Base-by-base conservation (phyloP, 164 flowering plant species). In the Paratinospora sagittata region DNA sequence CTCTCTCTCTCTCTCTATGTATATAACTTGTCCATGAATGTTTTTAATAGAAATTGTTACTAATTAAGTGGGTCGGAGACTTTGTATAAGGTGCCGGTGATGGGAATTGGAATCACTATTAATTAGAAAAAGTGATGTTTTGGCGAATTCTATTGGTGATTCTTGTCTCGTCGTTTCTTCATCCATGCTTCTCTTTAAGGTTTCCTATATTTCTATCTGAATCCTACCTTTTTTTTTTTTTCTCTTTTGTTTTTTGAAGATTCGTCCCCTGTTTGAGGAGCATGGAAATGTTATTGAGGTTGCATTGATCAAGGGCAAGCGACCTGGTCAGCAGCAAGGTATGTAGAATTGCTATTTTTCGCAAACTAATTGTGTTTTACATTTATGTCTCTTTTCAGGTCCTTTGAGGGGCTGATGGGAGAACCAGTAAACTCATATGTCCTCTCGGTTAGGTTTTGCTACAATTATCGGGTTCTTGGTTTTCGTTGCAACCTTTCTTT, bases 261-360 rank as follows among this genome's bases (percentile, higher is more conserved):
- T 96, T 71, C 96, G 96, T 19, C 99, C 98, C 6, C 70, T 86
- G 80, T 96, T 96, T 82, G 97, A 91, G 75, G 84, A 89, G 70
- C 96, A 96, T 80, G 99, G 99, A 70, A 80, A 80, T 72, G 99
- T 96, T 60, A 58, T 96, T 39, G 99, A 96, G 82, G 97, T 96
- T 78, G 97, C 98, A 62, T 72, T 96, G 73, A 89, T 96, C 71
- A 93, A 84, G 81, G 99, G 93, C 77, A 93, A 86, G 84, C 86
- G 85, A 82, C 90, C 99, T 14, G 99, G 99, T 45, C 98, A 85
- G 72, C 99, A 90, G 68, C 95, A 88, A 90, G 98, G 99, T 91
- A 85, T 80, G 88, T 79, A 24, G 27, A 58, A 49, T 27, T 76
- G 41, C 64, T 75, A 71, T 64, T 55, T 71, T 80, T 74, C 36